Evolutionary conservation across 2,329 filamentous ascomycete species (phyloP), one percentile per base, ranked within the genome.

Genomic region (Ascosphaera apis): DNA sequence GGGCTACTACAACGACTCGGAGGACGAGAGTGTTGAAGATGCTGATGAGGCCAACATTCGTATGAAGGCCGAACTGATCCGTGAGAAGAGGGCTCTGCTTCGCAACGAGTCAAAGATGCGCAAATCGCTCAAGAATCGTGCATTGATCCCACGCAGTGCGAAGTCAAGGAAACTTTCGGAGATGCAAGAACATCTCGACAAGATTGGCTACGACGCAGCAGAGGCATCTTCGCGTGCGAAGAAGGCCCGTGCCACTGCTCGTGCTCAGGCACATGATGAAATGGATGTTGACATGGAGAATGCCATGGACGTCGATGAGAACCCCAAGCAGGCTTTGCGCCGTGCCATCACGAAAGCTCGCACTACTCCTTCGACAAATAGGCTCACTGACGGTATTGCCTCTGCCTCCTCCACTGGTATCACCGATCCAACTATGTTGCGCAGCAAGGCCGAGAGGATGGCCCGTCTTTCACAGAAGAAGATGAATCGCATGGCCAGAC

Each of bases 401-500:
- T 69, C 79, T 51, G 68, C 72, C 43, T 57, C 53, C 37, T 62
- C 68, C 35, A 32, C 31, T 15, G 31, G 31, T n/a, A 17, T 32
- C 31, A 32, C 31, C 31, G 31, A 32, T 17, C 31, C 31, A 6
- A 32, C 31, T 32, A 15, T 32, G 6, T 17, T 32, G 31, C 69
- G 79, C 45, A 67, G 65, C 40, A 91, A 86, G 69, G 83, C 81
- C 27, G 84, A 92, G 57, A 74, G 76, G 49, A 64, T 91, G 53
- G 68, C 73, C 53, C 95, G 92, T 68, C 61, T 98, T 53, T 68
- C 75, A 49, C 91, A 98, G 74, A 83, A 86, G 68, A 86, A 83
- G 71, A 93, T 91, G 83, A 98, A 98, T 65, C 72, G 86, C 44
- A 88, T 91, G 77, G 88, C 88, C 32, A 75, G 84, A 56, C 81